Evolutionary conservation across 495 filamentous ascomycete genomes (phyloP).

Genomic region (Aspergillus ostianus): DNA sequence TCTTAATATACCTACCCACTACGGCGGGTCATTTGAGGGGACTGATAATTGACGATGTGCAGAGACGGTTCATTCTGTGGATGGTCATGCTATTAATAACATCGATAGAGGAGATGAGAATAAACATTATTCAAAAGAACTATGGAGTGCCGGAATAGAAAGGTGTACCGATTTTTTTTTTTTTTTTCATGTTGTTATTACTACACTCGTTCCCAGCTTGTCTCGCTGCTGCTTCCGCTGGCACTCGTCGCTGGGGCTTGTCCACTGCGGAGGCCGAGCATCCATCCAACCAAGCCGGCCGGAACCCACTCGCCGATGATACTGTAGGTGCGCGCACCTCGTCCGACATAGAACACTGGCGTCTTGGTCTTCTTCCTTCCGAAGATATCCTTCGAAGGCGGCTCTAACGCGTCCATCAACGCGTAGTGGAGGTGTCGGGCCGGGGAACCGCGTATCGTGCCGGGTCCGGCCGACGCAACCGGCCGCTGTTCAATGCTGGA

Average conservation of each 20-base stretch:
- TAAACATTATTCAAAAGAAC: slow-evolving; percentile 4
- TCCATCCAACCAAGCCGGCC: slow-evolving; percentile 74
- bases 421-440: slow-evolving; percentile 76
- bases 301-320: slow-evolving; percentile 85
- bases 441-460: slow-evolving; percentile 58
- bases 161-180: neutral
- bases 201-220: slow-evolving; percentile 39
- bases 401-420: slow-evolving; percentile 80
- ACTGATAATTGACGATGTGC: neutral
- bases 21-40: neutral
- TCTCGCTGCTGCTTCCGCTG: slow-evolving; percentile 40
- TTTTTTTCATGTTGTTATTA: neutral
- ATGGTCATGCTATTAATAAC: neutral
- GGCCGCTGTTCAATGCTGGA: slow-evolving; percentile 45
- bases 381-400: slow-evolving; percentile 35
- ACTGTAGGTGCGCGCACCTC: slow-evolving; percentile 79
- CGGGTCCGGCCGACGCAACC: slow-evolving; percentile 42
- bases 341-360: slow-evolving; percentile 68
- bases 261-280: slow-evolving; percentile 71
- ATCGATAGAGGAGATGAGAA: neutral
- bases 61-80: neutral
- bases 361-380: slow-evolving; percentile 39
- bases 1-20: neutral
- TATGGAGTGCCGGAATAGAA: neutral
- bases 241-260: slow-evolving; percentile 16